These are phyloP conservation scores for Suillus placidus DNA, from an alignment of 768 basidiomycete genomes.

Conservation along the genomic window DNA sequence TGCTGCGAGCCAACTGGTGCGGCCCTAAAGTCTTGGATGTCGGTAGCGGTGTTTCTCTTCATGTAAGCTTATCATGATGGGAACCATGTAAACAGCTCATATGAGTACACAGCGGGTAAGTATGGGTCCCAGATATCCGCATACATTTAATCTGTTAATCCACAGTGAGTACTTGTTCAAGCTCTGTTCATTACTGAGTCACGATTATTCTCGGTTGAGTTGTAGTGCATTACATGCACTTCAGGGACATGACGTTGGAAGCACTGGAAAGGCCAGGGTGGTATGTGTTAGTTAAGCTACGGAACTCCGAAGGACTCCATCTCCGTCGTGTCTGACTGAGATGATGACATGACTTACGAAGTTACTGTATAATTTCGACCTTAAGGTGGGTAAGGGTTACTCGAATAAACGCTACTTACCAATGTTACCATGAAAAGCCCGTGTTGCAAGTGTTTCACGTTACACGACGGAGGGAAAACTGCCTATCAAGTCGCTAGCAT, in stretches of 20 bases:
- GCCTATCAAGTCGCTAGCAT: not conserved
- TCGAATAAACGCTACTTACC: not conserved
- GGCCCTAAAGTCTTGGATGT: not conserved
- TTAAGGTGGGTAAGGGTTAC: conserved; percentile 5
- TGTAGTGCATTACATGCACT: not conserved
- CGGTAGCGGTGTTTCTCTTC: not conserved
- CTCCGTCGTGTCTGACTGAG: conserved; percentile 4
- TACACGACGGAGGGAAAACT: not conserved
- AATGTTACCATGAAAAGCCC: conserved; percentile 1
- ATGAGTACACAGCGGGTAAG: not conserved
- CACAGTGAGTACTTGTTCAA: not conserved
- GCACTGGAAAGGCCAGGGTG: not conserved
- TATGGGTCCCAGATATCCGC: not conserved
- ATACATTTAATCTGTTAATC: not conserved
- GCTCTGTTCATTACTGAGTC: conserved; percentile 4
- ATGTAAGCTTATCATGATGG: not conserved
- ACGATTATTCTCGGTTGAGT: not conserved
- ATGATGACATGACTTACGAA: not conserved
- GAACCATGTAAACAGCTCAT: not conserved
- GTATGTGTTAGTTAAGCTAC: not conserved
- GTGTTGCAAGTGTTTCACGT: conserved; percentile 3
- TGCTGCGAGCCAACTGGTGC: not conserved
- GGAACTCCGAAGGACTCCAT: not conserved
- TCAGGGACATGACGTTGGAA: not conserved
- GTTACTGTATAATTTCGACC: too few relatives aligned